Evolutionary conservation across 768 basidiomycete genomes (phyloP).

Genomic region (Dacryopinax primogenitus): DNA sequence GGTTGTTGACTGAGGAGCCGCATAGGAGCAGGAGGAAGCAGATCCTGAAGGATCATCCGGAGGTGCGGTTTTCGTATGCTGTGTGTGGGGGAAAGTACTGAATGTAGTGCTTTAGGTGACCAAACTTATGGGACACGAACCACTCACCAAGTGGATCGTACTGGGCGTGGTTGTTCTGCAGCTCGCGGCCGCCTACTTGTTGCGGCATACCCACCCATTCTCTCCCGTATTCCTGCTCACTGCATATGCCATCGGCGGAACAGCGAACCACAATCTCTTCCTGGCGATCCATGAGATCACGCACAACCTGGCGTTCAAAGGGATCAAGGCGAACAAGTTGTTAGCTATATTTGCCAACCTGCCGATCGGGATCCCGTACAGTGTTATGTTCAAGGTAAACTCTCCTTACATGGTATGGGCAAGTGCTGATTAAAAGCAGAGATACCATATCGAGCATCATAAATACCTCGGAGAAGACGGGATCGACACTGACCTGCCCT

Average conservation of each 20-base stretch:
- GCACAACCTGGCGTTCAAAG: constrained; percentile 86
- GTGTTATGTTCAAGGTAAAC: constrained; percentile 82
- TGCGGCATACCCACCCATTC: constrained; percentile 56
- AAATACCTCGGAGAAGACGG: constrained; percentile 92
- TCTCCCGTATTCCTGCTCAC: constrained; percentile 59
- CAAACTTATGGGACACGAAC: constrained; percentile 92
- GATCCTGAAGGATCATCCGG: constrained; percentile 89
- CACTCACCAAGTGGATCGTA: constrained; percentile 84
- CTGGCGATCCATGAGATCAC: constrained; percentile 98
- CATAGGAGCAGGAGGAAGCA: constrained; percentile 76
- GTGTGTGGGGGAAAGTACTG: not conserved
- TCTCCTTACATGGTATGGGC: not conserved
- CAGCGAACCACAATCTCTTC: constrained; percentile 95
- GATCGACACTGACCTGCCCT: constrained; percentile 90
- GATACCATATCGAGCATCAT: constrained; percentile 93
- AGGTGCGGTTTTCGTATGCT: constrained; percentile 38
- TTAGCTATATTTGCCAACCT: constrained; percentile 85
- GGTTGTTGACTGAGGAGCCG: constrained; percentile 97
- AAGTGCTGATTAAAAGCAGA: constrained; percentile 30
- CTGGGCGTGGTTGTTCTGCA: constrained; percentile 68
- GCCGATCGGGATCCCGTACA: constrained; percentile 89
- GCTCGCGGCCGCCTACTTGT: constrained; percentile 44
- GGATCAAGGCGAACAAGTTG: constrained; percentile 68
- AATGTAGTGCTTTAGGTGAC: constrained; percentile 46
- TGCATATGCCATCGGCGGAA: constrained; percentile 83